Evolutionary conservation across 345 rosid species (phyloP).

Genomic region (Syzygium aromaticum): DNA sequence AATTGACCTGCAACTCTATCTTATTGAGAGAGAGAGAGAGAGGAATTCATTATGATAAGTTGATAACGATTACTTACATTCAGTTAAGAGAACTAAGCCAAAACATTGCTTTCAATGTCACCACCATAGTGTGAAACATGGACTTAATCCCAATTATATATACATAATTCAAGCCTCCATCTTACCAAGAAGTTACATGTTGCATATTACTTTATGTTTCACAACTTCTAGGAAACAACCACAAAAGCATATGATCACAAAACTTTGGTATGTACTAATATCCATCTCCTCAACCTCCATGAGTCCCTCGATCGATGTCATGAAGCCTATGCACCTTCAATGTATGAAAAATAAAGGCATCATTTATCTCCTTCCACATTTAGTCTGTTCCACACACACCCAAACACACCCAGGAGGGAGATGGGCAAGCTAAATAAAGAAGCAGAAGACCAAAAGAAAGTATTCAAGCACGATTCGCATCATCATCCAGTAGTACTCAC

Average conservation of each 20-base stretch:
- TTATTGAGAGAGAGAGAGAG: background rate
- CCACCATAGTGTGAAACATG: background rate
- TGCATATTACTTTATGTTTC: background rate
- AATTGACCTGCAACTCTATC: background rate
- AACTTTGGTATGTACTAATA: background rate
- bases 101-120: background rate
- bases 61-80: too few species aligned
- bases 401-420: background rate
- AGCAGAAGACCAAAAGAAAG: background rate
- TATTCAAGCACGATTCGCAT: background rate
- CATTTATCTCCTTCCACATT: too few species aligned
- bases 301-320: background rate
- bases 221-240: background rate
- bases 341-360: background rate
- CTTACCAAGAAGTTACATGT: background rate
- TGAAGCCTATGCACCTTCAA: background rate
- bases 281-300: background rate
- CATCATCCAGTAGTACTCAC: constrained; percentile 5
- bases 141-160: background rate
- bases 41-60: too few species aligned
- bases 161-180: background rate
- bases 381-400: background rate
- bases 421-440: background rate
- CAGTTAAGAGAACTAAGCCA: background rate
- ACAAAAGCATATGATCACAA: background rate